phyloP scores from a whole-genome alignment of 2,329 filamentous ascomycete genomes.

The Parastagonospora nodorum region DNA sequence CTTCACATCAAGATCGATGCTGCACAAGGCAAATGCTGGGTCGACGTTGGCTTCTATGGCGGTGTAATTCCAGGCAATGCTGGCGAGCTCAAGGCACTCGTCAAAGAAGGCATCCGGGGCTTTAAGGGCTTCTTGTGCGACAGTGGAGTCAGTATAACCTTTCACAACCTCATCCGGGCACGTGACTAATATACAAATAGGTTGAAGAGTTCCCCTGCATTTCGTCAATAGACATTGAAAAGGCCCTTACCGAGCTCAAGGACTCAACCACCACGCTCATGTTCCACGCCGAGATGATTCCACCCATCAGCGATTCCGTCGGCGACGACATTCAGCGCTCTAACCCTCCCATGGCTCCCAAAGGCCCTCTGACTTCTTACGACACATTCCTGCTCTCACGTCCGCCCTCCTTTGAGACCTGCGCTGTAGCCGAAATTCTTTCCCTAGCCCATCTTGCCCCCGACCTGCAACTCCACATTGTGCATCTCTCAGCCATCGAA shows the following conservation, averaged over 20 bases:
- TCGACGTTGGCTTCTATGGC: conserved; percentile 98
- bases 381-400: conserved; percentile 90
- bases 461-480: conserved; percentile 85
- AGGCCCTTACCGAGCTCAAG: conserved; percentile 80
- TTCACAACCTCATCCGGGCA: background rate
- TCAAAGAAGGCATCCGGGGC: conserved; percentile 84
- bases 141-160: conserved; percentile 73
- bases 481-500: conserved; percentile 88
- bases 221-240: conserved; percentile 75
- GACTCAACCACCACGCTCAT: conserved; percentile 88
- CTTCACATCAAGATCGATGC: conserved; percentile 86
- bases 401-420: conserved; percentile 87
- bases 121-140: conserved; percentile 99
- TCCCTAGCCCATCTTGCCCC: conserved; percentile 80
- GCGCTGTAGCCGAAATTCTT: conserved; percentile 85
- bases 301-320: conserved; percentile 79
- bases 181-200: conserved; percentile 51
- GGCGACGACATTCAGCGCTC: conserved; percentile 76
- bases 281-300: conserved; percentile 99
- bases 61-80: conserved; percentile 92
- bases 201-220: conserved; percentile 96
- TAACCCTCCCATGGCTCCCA: conserved; percentile 70
- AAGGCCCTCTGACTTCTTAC: conserved; percentile 77
- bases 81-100: conserved; percentile 75
- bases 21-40: conserved; percentile 88